Evolutionary conservation across 805 yeast genomes (phyloP).

Genomic region (Candida easanensis): DNA sequence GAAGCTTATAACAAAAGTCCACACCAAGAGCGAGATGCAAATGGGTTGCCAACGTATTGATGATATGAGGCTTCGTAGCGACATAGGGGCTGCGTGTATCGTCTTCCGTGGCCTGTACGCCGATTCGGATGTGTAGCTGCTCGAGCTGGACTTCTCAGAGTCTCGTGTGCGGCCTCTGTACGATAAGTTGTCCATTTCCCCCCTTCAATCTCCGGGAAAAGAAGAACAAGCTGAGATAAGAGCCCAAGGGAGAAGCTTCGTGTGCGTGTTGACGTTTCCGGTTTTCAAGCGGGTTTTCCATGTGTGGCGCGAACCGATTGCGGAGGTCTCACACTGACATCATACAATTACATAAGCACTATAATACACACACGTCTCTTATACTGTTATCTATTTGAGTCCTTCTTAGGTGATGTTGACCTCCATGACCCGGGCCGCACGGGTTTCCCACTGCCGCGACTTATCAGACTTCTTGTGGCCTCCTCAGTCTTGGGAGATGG

Average conservation of each 20-base stretch:
- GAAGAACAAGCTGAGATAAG: too few relatives aligned
- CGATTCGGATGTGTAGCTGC: not conserved
- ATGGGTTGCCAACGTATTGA: constrained; percentile 15
- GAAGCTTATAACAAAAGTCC: constrained; percentile 47
- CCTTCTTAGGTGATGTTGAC: constrained; percentile 2
- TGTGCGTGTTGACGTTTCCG: too few relatives aligned
- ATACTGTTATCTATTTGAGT: not conserved
- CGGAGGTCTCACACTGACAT: too few relatives aligned
- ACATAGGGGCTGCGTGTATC: not conserved
- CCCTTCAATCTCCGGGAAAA: too few relatives aligned
- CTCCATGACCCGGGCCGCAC: constrained; percentile 21
- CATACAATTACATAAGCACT: too few relatives aligned
- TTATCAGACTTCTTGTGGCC: not conserved
- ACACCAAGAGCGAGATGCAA: constrained; percentile 27
- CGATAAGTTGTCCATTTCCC: constrained; percentile 16
- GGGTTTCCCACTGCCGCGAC: not conserved
- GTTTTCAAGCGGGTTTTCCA: too few relatives aligned
- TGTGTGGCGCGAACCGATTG: too few relatives aligned
- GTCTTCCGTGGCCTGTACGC: constrained; percentile 17
- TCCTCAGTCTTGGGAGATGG: constrained; percentile 1
- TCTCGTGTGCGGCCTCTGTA: constrained; percentile 17
- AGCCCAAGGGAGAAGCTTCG: too few relatives aligned
- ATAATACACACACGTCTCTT: too few relatives aligned
- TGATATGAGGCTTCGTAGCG: not conserved
- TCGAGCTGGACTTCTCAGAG: not conserved